Percentiles rank a stretch among this genome's conserved stretches.
These are phyloP conservation scores for Gigaspora rosea DNA, from an alignment of 192 early-diverging fungal species.

Conservation along the genomic window DNA sequence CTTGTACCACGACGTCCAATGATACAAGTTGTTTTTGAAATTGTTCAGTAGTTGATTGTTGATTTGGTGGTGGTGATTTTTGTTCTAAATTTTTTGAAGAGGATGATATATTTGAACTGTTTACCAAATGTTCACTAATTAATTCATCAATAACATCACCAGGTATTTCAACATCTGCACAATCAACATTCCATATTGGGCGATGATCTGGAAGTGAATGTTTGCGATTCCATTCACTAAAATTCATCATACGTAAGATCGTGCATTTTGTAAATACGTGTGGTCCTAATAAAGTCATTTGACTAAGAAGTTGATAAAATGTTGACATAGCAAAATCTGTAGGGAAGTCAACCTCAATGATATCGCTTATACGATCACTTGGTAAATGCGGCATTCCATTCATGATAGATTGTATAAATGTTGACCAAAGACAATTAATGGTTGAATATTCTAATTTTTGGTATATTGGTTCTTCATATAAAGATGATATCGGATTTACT, in stretches of 20 bases:
- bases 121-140: background rate
- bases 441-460: too few relatives aligned
- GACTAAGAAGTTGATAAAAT: conserved; percentile 23
- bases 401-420: background rate
- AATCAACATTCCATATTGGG: background rate
- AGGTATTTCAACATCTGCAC: background rate
- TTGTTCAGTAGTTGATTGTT: background rate
- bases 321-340: conserved; percentile 8
- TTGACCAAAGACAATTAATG: background rate
- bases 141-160: background rate
- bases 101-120: background rate
- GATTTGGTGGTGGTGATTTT: background rate
- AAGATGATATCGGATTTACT: too few relatives aligned
- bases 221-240: conserved; percentile 19
- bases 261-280: conserved; percentile 7
- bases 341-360: conserved; percentile 16
- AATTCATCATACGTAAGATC: background rate
- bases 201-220: background rate
- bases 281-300: conserved; percentile 1
- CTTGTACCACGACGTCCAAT: conserved; percentile 2
- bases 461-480: background rate
- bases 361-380: conserved; percentile 25
- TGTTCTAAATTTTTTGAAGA: background rate
- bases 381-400: conserved; percentile 1
- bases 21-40: background rate